These are phyloP conservation scores for Moringa oleifera DNA, from an alignment of 345 rosid genomes.

Conservation along the genomic window DNA sequence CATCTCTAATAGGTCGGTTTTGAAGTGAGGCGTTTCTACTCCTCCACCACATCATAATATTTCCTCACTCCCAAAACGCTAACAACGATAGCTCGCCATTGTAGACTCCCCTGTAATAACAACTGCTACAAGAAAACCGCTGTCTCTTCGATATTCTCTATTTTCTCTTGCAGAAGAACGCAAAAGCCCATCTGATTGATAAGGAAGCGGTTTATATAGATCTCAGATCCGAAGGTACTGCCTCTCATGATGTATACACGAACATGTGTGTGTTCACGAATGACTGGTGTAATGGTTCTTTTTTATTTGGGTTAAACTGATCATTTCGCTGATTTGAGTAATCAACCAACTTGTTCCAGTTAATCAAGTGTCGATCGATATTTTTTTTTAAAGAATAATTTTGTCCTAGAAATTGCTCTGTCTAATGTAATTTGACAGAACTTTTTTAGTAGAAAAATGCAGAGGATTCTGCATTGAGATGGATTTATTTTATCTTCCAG, in stretches of 20 bases:
- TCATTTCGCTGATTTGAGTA: neutral
- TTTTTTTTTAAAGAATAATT: too few relatives aligned
- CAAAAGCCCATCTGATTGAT: neutral
- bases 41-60: too few relatives aligned
- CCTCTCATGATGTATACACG: neutral
- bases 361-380: neutral
- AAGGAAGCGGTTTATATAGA: conserved; percentile 14
- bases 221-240: conserved; percentile 29
- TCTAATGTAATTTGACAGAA: too few relatives aligned
- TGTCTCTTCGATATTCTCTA: conserved; percentile 16
- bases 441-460: neutral
- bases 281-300: too few relatives aligned
- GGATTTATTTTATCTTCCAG: neutral
- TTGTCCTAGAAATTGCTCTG: neutral
- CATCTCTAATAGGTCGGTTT: too few relatives aligned
- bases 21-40: too few relatives aligned
- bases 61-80: neutral
- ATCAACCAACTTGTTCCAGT: neutral
- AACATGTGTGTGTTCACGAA: too few relatives aligned
- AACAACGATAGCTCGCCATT: neutral
- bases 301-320: neutral
- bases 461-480: neutral
- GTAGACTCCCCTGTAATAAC: neutral
- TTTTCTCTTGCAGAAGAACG: neutral
- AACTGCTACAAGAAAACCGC: neutral